Evolutionary conservation across 352 stramenopile genomes (phyloP).

Genomic region (Chrysophaeum taylorii): DNA sequence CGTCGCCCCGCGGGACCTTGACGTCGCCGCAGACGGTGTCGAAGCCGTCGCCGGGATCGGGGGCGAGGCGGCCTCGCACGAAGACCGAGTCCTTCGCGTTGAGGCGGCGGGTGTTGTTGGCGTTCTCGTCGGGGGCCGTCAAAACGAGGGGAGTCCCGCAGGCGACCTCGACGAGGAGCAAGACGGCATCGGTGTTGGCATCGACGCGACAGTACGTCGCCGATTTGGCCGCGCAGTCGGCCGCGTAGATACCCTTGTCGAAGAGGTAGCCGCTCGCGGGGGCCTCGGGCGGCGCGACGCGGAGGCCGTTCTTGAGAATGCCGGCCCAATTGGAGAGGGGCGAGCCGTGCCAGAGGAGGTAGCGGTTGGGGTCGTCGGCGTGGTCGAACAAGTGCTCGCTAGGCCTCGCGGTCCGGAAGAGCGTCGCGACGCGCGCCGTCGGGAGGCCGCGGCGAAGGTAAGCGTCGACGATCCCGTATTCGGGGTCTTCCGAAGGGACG

Average conservation of each 20-base stretch:
- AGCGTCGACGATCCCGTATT: neutral
- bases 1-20: neutral
- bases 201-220: slow-evolving; percentile 60
- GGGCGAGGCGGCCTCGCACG: neutral
- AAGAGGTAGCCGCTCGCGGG: slow-evolving; percentile 56
- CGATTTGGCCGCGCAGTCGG: slow-evolving; percentile 62
- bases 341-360: slow-evolving; percentile 66
- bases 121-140: neutral
- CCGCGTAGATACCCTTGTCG: slow-evolving; percentile 69
- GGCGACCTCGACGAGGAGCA: slow-evolving; percentile 19
- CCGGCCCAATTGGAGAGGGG: slow-evolving; percentile 66
- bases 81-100: slow-evolving; percentile 15
- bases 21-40: slow-evolving; percentile 1
- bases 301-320: slow-evolving; percentile 54
- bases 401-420: slow-evolving; percentile 4
- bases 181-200: slow-evolving; percentile 29
- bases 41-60: slow-evolving; percentile 10
- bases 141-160: neutral
- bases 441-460: neutral
- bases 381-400: slow-evolving; percentile 20
- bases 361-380: slow-evolving; percentile 26
- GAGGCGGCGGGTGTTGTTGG: slow-evolving; percentile 12
- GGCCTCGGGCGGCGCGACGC: slow-evolving; percentile 54
- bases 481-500: neutral
- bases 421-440: neutral